Evolutionary conservation across 2,329 filamentous ascomycete genomes (phyloP).

Genomic region (Massarina eburnea): DNA sequence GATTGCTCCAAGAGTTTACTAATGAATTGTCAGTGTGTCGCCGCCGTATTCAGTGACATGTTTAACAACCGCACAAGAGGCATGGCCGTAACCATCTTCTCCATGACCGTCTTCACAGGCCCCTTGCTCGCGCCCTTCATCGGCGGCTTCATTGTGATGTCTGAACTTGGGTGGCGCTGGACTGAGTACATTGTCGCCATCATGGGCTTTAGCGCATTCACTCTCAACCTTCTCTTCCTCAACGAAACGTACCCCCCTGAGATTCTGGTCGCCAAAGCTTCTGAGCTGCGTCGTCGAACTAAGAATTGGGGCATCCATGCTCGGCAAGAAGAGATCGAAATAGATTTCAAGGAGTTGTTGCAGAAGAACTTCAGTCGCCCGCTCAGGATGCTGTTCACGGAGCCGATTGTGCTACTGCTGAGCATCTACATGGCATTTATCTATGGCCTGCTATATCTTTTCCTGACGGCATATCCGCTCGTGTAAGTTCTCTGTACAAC

Average conservation of each 20-base stretch:
- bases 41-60: slow-evolving; percentile 60
- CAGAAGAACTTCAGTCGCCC: slow-evolving; percentile 58
- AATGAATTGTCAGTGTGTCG: slow-evolving; percentile 45
- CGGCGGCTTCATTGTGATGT: slow-evolving; percentile 57
- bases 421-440: slow-evolving; percentile 41
- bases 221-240: slow-evolving; percentile 56
- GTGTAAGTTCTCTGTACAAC: slow-evolving; percentile 45
- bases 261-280: slow-evolving; percentile 59
- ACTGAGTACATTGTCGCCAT: slow-evolving; percentile 58
- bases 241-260: slow-evolving; percentile 61
- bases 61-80: slow-evolving; percentile 49
- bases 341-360: slow-evolving; percentile 52
- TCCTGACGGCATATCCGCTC: slow-evolving; percentile 80
- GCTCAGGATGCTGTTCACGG: slow-evolving; percentile 50
- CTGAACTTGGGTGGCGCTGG: slow-evolving; percentile 57
- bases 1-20: slow-evolving; percentile 34
- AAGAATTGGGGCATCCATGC: slow-evolving; percentile 66
- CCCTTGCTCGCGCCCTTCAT: slow-evolving; percentile 58
- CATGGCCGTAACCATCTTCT: slow-evolving; percentile 53
- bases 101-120: slow-evolving; percentile 55
- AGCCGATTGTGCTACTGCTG: slow-evolving; percentile 51
- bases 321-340: slow-evolving; percentile 56
- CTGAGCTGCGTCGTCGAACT: slow-evolving; percentile 57
- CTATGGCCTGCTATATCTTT: slow-evolving; percentile 77
- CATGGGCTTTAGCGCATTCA: slow-evolving; percentile 56